Base-by-base conservation (phyloP, 768 basidiomycete genomes). In the Coprinopsis strossmayeri region DNA sequence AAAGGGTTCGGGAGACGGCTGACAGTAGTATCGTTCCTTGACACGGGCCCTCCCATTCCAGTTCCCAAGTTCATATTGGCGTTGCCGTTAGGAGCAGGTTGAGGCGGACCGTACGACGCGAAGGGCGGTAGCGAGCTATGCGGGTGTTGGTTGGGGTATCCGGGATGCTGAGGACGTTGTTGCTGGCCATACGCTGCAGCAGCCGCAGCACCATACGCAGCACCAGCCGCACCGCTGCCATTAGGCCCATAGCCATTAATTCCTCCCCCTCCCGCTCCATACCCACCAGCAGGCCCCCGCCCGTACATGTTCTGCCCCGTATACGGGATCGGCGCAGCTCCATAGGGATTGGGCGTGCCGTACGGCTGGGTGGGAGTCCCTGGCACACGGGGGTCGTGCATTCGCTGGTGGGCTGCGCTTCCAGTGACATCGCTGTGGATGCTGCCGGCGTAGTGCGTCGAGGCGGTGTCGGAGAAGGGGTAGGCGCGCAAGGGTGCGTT, bases 1-100 rank as follows among this genome's bases (percentile, higher is more conserved):
- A 52, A 54, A 7, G 54, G 50, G 30, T 57, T 55, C 3, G 53
- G 45, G n/a, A 50, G 42, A 7, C 44, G 40, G 24, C 28, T 45
- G 5, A 42, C 1, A 30, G 39, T 28, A 11, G 44, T 52, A 38
- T 51, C 50, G 50, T 46, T 48, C 11, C 44, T 37, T 11, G 25
- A 25, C 34, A 23, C 12, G 21, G 39, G 25, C 18, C 20, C 32
- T 21, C 10, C 26, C 30, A 15, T 32, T 32, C 30, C 30, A 7
- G 15, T 15, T 32, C 11, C 40, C 35, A 38, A 11, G 21, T 25
- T 25, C 40, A 42, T 11, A 9, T 25, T 21, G 21, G 21, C 9
- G 24, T 26, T 26, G 40, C 5, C 9, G 23, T 18, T 38, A n/a
- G n/a, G n/a, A n/a, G n/a, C n/a, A n/a, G 30, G 7, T 32, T 38